phyloP scores from a whole-genome alignment of 306 rosid genomes.

The Rubus parviflorus region DNA sequence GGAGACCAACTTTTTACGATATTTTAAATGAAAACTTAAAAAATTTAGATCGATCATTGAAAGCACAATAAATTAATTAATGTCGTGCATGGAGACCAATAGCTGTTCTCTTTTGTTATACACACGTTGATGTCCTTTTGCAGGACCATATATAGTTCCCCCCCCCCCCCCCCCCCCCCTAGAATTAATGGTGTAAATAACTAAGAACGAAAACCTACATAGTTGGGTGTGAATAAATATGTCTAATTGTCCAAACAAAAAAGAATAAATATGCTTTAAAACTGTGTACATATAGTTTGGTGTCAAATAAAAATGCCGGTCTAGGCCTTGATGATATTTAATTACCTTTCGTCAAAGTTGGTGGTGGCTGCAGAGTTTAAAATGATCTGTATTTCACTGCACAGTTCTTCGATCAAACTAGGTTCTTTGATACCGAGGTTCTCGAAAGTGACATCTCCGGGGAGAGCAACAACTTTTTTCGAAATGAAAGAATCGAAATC shows the following conservation, averaged over 20 bases:
- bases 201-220: neutral
- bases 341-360: conserved; percentile 37
- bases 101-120: too few species aligned
- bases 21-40: too few species aligned
- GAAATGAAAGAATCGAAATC: conserved; percentile 29
- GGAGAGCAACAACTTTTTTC: conserved; percentile 21
- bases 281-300: neutral
- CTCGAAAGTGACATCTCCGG: conserved; percentile 30
- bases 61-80: too few species aligned
- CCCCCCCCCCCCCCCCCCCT: too few species aligned
- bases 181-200: neutral
- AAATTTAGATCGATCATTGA: too few species aligned
- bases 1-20: too few species aligned
- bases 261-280: neutral
- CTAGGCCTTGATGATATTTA: neutral
- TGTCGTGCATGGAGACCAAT: too few species aligned
- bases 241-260: too few species aligned
- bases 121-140: too few species aligned
- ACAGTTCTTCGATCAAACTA: conserved; percentile 9
- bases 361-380: conserved; percentile 35
- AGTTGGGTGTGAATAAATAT: too few species aligned
- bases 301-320: neutral
- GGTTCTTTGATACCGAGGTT: conserved; percentile 31
- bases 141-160: too few species aligned
- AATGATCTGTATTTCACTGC: conserved; percentile 24